Evolutionary conservation across 768 basidiomycete genomes (phyloP).

Genomic region (Termitomyces sp.): DNA sequence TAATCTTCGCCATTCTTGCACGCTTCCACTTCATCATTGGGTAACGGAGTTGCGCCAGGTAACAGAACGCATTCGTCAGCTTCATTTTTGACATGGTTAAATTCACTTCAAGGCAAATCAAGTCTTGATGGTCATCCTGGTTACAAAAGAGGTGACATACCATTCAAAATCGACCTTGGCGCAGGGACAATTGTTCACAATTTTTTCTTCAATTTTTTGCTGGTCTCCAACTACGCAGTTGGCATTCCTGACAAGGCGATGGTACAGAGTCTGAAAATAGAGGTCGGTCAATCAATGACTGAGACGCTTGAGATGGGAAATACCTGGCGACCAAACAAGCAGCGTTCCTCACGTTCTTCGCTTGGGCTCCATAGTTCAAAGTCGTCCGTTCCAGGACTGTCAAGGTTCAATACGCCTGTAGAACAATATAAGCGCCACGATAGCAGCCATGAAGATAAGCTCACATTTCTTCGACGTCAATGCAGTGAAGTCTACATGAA

Average conservation of each 20-base stretch:
- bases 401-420: slow-evolving; percentile 60
- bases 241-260: slow-evolving; percentile 73
- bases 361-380: slow-evolving; percentile 98
- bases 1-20: slow-evolving; percentile 62
- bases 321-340: slow-evolving; percentile 91
- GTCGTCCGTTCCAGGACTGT: slow-evolving; percentile 81
- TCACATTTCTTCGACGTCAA: slow-evolving; percentile 73
- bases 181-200: slow-evolving; percentile 74
- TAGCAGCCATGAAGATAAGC: slow-evolving; percentile 17
- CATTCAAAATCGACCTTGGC: slow-evolving; percentile 85
- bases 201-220: slow-evolving; percentile 42
- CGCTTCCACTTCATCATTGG: slow-evolving; percentile 52
- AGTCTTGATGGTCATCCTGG: too few relatives aligned
- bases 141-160: slow-evolving; percentile 36
- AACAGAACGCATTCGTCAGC: slow-evolving; percentile 75
- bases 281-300: background rate
- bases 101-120: slow-evolving; percentile 57
- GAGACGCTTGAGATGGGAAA: background rate
- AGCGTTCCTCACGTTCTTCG: slow-evolving; percentile 79
- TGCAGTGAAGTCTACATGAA: slow-evolving; percentile 86
- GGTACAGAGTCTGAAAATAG: slow-evolving; percentile 70
- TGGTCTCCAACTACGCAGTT: slow-evolving; percentile 83
- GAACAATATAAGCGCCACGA: slow-evolving; percentile 1
- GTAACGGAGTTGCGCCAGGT: slow-evolving; percentile 58
- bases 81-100: slow-evolving; percentile 74